phyloP scores from a whole-genome alignment of 306 rosid genomes.

The Elaeagnus macrophylla region DNA sequence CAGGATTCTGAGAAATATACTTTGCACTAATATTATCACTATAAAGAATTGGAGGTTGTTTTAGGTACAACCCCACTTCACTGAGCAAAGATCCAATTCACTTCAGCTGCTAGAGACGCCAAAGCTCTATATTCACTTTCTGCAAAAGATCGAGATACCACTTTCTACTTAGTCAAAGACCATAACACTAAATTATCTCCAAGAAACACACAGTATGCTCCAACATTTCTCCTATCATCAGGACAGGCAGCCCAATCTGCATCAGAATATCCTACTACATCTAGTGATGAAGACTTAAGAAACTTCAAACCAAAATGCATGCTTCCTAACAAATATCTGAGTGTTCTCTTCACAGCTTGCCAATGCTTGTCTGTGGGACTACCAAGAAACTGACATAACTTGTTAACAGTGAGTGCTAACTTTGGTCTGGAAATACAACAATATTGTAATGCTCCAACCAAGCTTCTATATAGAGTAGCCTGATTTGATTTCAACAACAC shows the following conservation, averaged over 20 bases:
- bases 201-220: neutral
- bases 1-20: neutral
- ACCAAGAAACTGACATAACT: too few species aligned
- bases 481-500: too few species aligned
- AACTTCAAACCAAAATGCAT: neutral
- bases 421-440: too few species aligned
- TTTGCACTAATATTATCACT: neutral
- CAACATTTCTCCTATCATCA: too few species aligned
- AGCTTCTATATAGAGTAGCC: too few species aligned
- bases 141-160: neutral
- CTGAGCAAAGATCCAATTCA: neutral
- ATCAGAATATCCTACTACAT: neutral
- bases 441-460: too few species aligned
- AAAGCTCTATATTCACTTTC: neutral
- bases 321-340: neutral
- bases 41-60: neutral
- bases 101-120: neutral
- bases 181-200: neutral
- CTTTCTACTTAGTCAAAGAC: neutral
- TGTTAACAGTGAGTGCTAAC: too few species aligned
- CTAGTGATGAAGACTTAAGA: neutral
- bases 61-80: neutral
- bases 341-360: neutral
- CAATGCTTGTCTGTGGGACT: too few species aligned
- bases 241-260: neutral